Conservation (phyloP, 2,329 filamentous ascomycete species). For the Aaosphaeria pasadenensis region DNA sequence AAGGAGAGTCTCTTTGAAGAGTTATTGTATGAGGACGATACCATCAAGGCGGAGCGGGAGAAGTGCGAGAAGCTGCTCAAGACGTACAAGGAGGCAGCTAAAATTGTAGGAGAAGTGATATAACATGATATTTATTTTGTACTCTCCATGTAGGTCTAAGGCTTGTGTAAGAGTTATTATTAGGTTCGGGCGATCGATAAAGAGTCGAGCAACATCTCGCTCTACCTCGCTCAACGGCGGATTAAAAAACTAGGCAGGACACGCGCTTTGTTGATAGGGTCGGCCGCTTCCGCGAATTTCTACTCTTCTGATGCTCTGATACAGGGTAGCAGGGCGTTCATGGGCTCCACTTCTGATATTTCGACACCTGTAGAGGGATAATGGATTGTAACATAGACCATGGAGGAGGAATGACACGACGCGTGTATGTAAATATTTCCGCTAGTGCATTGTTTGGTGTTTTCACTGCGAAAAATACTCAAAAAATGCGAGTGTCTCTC, state of each 20-base stretch:
- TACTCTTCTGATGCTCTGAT: constrained; percentile 18
- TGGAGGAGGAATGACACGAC: constrained; percentile 4
- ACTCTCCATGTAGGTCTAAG: constrained; percentile 21
- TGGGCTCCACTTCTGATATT: constrained; percentile 4
- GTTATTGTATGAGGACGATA: constrained; percentile 94
- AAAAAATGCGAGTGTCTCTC: background rate
- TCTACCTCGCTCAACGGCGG: constrained; percentile 1
- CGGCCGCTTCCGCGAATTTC: constrained; percentile 17
- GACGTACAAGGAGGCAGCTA: constrained; percentile 95
- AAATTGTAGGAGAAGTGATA: constrained; percentile 91
- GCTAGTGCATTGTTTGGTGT: background rate
- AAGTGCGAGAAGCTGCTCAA: constrained; percentile 96
- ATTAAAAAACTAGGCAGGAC: constrained; percentile 6
- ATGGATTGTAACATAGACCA: constrained; percentile 12
- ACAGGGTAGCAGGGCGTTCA: constrained; percentile 17
- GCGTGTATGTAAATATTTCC: constrained; percentile 7
- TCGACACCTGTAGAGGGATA: background rate
- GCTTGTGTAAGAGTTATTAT: constrained; percentile 9
- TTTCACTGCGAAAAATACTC: background rate
- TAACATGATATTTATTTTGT: constrained; percentile 19
- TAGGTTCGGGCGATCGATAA: background rate
- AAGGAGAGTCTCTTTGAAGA: constrained; percentile 89
- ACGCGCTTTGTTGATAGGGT: constrained; percentile 12
- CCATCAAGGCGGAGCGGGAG: constrained; percentile 93
- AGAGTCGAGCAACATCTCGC: background rate